These are phyloP conservation scores for Sporisorium graminicola DNA, from an alignment of 1,284 basidiomycete genomes.

Conservation along the genomic window DNA sequence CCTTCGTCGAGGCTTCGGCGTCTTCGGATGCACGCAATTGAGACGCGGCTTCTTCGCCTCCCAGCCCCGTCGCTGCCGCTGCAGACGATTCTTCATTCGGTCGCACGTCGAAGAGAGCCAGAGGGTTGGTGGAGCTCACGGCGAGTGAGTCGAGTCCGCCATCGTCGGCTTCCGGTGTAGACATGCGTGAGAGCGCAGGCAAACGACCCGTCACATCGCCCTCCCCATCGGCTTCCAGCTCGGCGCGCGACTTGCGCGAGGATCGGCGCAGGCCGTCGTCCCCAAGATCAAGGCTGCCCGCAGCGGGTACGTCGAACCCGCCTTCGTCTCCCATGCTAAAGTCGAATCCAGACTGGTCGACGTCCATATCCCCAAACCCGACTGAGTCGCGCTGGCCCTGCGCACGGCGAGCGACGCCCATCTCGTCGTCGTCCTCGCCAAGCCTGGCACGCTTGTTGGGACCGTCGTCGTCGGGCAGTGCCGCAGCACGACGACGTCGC, in stretches of 20 bases:
- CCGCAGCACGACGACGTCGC: conserved; percentile 63
- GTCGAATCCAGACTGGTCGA: conserved; percentile 28
- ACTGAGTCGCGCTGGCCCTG: conserved; percentile 37
- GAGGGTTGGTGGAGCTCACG: conserved; percentile 80
- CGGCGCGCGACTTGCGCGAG: conserved; percentile 35
- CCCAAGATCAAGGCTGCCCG: conserved; percentile 41
- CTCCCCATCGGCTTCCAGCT: conserved; percentile 31
- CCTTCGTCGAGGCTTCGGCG: conserved; percentile 73
- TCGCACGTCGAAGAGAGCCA: conserved; percentile 84
- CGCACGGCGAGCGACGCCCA: conserved; percentile 46
- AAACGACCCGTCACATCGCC: conserved; percentile 44
- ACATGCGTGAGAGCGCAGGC: conserved; percentile 56
- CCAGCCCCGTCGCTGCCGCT: conserved; percentile 2
- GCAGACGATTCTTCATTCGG: conserved; percentile 64
- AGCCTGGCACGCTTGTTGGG: conserved; percentile 64
- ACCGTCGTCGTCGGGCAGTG: conserved; percentile 67
- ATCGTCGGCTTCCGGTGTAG: conserved; percentile 75
- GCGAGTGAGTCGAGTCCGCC: conserved; percentile 74
- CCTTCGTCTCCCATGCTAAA: conserved; percentile 34
- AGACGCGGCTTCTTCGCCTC: conserved; percentile 70
- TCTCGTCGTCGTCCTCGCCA: conserved; percentile 67
- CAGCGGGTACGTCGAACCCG: conserved; percentile 34
- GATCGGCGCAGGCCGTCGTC: conserved; percentile 49
- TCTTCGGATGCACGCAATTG: conserved; percentile 71
- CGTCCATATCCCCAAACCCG: conserved; percentile 46